A percentile compares a stretch with the other conserved stretches of the same genome.
These are phyloP conservation scores for Verbascum thapsus DNA, from an alignment of 257 asterid species.

Conservation along the genomic window DNA sequence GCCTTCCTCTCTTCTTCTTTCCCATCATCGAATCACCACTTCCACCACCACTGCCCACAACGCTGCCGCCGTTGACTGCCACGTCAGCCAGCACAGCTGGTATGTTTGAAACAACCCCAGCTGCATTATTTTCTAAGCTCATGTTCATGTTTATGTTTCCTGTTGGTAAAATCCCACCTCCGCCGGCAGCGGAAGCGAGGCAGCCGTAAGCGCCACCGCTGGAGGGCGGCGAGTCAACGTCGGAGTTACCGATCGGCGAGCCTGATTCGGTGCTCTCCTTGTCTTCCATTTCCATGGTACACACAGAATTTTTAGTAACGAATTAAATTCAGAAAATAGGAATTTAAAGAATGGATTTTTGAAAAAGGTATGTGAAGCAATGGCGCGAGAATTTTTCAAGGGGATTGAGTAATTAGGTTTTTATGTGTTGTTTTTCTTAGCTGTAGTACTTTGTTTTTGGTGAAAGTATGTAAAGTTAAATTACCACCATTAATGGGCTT, in stretches of 20 bases:
- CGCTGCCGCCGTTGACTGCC: constrained; percentile 30
- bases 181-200: constrained; percentile 30
- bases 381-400: constrained; percentile 42
- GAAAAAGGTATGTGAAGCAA: constrained; percentile 34
- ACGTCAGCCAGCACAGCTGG: constrained; percentile 34
- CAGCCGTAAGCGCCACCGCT: constrained; percentile 34
- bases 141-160: constrained; percentile 32
- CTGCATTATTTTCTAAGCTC: constrained; percentile 35
- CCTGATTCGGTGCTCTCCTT: constrained; percentile 67
- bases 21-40: constrained; percentile 35
- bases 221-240: constrained; percentile 50
- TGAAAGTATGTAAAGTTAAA: constrained; percentile 45
- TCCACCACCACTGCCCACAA: constrained; percentile 32
- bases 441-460: constrained; percentile 24
- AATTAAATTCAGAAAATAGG: neutral
- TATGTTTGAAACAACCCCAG: constrained; percentile 6
- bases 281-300: constrained; percentile 49
- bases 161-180: constrained; percentile 34
- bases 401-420: constrained; percentile 19
- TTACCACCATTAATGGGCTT: constrained; percentile 54
- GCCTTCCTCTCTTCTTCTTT: constrained; percentile 87
- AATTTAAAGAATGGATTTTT: constrained; percentile 5
- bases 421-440: constrained; percentile 6
- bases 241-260: constrained; percentile 48
- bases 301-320: neutral